Evolutionary conservation across 176 grass and related monocot species (phyloP), one percentile per base, ranked within the genome.

Genomic region (Puya raimondii): DNA sequence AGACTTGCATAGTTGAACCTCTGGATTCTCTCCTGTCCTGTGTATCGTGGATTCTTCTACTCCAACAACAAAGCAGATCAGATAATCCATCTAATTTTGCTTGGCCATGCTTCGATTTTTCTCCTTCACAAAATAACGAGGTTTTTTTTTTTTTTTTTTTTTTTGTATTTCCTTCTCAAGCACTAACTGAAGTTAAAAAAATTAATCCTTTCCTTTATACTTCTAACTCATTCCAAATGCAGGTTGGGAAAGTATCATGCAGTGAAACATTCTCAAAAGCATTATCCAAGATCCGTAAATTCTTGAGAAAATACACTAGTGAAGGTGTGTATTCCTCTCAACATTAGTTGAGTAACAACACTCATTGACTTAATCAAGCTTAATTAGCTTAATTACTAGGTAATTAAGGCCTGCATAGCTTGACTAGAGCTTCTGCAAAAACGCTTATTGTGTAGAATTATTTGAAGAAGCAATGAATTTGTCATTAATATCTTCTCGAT

Each of bases 21-120:
- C 70, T 96, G 64, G 82, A 86, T 66, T 78, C 74, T 57, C 72
- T 96, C 48, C 69, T 96, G 64, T 96, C 82, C 69, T 86, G 91
- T 75, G 64, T 91, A 69, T 86, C 82, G 56, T 81, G 74, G 70
- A 80, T 96, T 64, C 71, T 91, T 73, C 72, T 7, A 66, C 71
- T 83, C 64, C 80, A 81, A 66, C 75, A 88, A 71, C 64, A 53
- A 65, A 85, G 33, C 70, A 82, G 78, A 80, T 84, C 64, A 81
- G 71, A 78, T n/a, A 76, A 29, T 67, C 72, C 77, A 76, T 58
- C 52, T 66, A 82, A 84, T 59, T 54, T 71, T 76, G 48, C 73
- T 78, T 96, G 87, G 87, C 84, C 84, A 47, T 88, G 80, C 79
- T 96, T 96, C 23, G 82, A 74, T 79, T 88, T 96, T 67, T 87